These are phyloP conservation scores for Cladophialophora yegresii DNA, from an alignment of 2,329 filamentous ascomycete species.

Conservation along the genomic window DNA sequence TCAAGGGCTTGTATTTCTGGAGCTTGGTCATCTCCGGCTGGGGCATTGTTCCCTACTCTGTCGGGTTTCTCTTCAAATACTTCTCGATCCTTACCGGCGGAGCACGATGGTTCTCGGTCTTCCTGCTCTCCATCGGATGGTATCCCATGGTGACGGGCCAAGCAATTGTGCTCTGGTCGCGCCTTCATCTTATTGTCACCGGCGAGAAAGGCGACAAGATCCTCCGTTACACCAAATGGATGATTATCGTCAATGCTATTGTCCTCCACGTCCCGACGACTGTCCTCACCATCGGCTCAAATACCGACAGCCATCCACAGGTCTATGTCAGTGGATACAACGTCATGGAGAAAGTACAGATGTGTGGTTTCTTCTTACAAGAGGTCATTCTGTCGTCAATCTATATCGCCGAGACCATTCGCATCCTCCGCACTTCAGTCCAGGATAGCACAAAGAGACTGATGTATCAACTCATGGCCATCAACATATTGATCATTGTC, in stretches of 20 bases:
- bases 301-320: conserved; percentile 33
- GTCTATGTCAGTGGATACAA: conserved; percentile 46
- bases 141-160: conserved; percentile 54
- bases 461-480: conserved; percentile 53
- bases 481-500: conserved; percentile 53
- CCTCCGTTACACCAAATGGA: conserved; percentile 47
- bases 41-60: conserved; percentile 50
- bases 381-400: conserved; percentile 57
- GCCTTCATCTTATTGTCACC: conserved; percentile 51
- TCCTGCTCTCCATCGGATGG: conserved; percentile 51
- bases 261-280: conserved; percentile 51
- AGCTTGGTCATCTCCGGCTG: conserved; percentile 48
- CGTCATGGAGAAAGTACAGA: conserved; percentile 58
- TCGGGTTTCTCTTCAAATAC: conserved; percentile 54
- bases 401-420: conserved; percentile 58
- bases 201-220: conserved; percentile 42
- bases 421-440: conserved; percentile 52
- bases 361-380: conserved; percentile 59
- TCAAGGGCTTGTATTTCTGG: conserved; percentile 55
- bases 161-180: conserved; percentile 53
- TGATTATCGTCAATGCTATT: conserved; percentile 52
- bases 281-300: conserved; percentile 50
- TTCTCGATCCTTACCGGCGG: conserved; percentile 42
- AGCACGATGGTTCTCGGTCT: conserved; percentile 44
- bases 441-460: conserved; percentile 48